Conservation (phyloP, 495 filamentous ascomycete genomes). For the Acidomyces sp. region DNA sequence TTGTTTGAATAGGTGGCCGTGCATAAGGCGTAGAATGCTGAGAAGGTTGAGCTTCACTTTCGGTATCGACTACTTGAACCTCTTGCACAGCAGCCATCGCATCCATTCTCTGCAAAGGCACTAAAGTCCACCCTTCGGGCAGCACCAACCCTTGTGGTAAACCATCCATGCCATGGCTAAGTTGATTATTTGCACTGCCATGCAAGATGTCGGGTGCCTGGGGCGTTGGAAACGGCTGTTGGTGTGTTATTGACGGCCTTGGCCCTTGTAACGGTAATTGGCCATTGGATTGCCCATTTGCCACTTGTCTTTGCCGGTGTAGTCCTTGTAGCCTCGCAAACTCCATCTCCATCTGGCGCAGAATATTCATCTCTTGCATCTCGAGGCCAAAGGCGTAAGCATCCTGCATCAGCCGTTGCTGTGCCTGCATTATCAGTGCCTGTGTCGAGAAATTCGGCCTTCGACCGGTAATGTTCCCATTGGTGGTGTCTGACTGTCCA, state of each 20-base stretch:
- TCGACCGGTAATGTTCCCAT: no score
- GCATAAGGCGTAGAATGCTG: no score
- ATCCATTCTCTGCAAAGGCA: slow-evolving; percentile 19
- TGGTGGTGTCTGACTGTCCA: no score
- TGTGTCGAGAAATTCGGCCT: no score
- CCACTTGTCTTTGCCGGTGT: background rate
- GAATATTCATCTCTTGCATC: slow-evolving; percentile 42
- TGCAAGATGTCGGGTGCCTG: slow-evolving; percentile 2
- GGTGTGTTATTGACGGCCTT: background rate
- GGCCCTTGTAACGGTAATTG: background rate
- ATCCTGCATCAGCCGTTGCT: slow-evolving; percentile 54
- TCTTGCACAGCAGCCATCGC: background rate
- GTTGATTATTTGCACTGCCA: slow-evolving; percentile 7
- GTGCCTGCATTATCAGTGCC: slow-evolving; percentile 47
- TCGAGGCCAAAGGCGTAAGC: slow-evolving; percentile 41
- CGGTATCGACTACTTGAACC: no score
- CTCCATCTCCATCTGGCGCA: slow-evolving; percentile 49
- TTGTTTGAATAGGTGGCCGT: no score
- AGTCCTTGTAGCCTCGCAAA: slow-evolving; percentile 42
- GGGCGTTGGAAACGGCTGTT: background rate
- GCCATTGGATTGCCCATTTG: background rate
- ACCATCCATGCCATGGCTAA: slow-evolving; percentile 11
- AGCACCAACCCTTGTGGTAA: slow-evolving; percentile 20
- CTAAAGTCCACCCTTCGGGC: slow-evolving; percentile 21
- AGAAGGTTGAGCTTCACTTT: no score